These are phyloP conservation scores for Effrenium voratum DNA, from an alignment of 73 alveolate species.

Conservation along the genomic window DNA sequence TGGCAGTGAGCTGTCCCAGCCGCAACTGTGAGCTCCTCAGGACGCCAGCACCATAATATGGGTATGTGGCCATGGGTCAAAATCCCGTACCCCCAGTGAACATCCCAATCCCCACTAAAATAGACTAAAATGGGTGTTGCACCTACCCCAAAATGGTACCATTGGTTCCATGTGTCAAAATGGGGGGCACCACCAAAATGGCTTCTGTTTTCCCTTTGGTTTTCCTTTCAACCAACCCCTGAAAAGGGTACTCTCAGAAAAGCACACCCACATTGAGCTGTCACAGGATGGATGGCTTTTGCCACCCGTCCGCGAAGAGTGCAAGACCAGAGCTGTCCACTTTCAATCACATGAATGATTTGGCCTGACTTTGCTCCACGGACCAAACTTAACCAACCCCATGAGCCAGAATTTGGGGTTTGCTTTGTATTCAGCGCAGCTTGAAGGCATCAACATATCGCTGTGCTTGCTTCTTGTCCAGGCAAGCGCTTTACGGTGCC, in stretches of 20 bases:
- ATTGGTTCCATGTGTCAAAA: not conserved
- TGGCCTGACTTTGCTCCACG: too few species aligned
- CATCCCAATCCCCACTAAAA: not conserved
- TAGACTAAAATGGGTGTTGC: not conserved
- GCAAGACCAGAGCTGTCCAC: not conserved
- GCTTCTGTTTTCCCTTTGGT: not conserved
- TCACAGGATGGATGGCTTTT: not conserved
- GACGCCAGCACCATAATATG: too few species aligned
- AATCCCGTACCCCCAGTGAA: not conserved
- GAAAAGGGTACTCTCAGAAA: too few species aligned
- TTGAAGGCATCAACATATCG: not conserved
- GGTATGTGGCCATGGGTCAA: too few species aligned
- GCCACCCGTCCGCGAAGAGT: not conserved
- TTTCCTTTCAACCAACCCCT: too few species aligned
- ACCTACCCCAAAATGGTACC: not conserved
- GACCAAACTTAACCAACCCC: not conserved
- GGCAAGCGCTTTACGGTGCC: constrained; percentile 44
- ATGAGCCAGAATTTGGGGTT: not conserved
- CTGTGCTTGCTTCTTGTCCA: not conserved
- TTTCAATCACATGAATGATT: not conserved
- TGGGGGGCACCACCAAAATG: not conserved
- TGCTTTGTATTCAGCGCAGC: not conserved
- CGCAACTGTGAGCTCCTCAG: constrained; percentile 8
- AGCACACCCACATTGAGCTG: too few species aligned
- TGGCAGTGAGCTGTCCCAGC: constrained; percentile 79